Evolutionary conservation across 2,329 filamentous ascomycete species (phyloP).

Genomic region (Colletotrichum tropicicola): DNA sequence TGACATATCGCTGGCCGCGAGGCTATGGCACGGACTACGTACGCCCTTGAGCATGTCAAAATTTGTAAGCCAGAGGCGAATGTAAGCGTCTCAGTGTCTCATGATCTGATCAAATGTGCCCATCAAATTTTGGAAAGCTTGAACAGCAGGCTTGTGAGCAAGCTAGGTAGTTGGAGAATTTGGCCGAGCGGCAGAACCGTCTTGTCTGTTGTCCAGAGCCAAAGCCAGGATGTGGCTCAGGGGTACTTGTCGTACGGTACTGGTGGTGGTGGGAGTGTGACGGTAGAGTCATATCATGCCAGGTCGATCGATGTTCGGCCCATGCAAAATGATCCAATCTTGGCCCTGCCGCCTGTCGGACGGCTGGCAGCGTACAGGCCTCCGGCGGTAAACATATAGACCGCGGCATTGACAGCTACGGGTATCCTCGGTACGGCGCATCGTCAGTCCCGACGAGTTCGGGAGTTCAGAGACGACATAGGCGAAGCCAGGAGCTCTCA

Average conservation of each 20-base stretch:
- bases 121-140: background rate
- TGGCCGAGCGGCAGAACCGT: background rate
- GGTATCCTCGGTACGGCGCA: slow-evolving; percentile 21
- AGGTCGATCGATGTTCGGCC: slow-evolving; percentile 10
- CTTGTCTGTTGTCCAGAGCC: background rate
- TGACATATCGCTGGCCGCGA: slow-evolving; percentile 1
- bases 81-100: background rate
- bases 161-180: background rate
- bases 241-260: slow-evolving; percentile 1
- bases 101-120: slow-evolving; percentile 17
- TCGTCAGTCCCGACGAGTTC: slow-evolving; percentile 12
- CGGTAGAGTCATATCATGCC: slow-evolving; percentile 25
- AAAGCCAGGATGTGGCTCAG: background rate
- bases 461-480: slow-evolving; percentile 16
- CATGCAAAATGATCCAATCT: slow-evolving; percentile 18
- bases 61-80: background rate
- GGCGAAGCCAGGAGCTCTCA: slow-evolving; percentile 29
- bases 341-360: background rate
- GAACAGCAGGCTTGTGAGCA: background rate
- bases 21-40: background rate
- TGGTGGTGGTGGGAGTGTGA: background rate
- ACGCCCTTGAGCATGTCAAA: background rate
- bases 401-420: slow-evolving; percentile 18
- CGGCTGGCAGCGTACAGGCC: background rate
- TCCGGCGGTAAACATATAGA: slow-evolving; percentile 5